Evolutionary conservation across 2,329 filamentous ascomycete species (phyloP).

Genomic region (Tolypocladium sp.): DNA sequence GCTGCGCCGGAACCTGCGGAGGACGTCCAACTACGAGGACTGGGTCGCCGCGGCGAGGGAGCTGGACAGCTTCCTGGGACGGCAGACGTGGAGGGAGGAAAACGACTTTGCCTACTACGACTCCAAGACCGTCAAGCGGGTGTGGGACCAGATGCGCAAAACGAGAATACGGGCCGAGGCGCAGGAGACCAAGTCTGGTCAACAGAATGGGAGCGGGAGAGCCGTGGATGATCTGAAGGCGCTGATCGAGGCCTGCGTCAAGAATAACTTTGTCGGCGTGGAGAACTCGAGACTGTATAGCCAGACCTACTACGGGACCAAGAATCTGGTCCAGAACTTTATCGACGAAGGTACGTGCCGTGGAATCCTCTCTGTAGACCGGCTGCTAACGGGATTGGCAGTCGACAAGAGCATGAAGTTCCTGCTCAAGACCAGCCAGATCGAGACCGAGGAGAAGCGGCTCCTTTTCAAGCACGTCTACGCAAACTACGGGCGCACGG

Average conservation of each 20-base stretch:
- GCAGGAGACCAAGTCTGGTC: constrained; percentile 29
- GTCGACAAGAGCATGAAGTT: constrained; percentile 60
- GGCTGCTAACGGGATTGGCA: constrained; percentile 15
- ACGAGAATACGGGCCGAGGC: constrained; percentile 51
- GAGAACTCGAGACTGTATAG: constrained; percentile 94
- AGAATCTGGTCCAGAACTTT: constrained; percentile 83
- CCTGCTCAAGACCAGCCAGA: constrained; percentile 56
- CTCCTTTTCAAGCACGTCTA: constrained; percentile 78
- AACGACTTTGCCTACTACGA: constrained; percentile 83
- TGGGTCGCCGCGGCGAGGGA: constrained; percentile 75
- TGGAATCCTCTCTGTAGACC: no score
- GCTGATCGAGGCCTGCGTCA: constrained; percentile 82
- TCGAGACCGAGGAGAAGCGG: constrained; percentile 66
- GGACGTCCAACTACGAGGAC: constrained; percentile 66
- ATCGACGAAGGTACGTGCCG: constrained; percentile 63
- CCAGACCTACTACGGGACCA: constrained; percentile 97
- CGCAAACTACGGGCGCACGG: constrained; percentile 86
- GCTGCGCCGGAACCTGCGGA: constrained; percentile 61
- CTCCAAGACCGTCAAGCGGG: constrained; percentile 68
- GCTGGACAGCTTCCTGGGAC: constrained; percentile 73
- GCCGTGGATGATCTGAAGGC: constrained; percentile 67
- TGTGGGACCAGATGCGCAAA: constrained; percentile 65
- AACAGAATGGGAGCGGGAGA: constrained; percentile 27
- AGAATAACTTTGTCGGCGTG: constrained; percentile 93
- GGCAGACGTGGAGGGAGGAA: constrained; percentile 69